Evolutionary conservation across 257 asterid species (phyloP).

Genomic region (Solanum pennellii): DNA sequence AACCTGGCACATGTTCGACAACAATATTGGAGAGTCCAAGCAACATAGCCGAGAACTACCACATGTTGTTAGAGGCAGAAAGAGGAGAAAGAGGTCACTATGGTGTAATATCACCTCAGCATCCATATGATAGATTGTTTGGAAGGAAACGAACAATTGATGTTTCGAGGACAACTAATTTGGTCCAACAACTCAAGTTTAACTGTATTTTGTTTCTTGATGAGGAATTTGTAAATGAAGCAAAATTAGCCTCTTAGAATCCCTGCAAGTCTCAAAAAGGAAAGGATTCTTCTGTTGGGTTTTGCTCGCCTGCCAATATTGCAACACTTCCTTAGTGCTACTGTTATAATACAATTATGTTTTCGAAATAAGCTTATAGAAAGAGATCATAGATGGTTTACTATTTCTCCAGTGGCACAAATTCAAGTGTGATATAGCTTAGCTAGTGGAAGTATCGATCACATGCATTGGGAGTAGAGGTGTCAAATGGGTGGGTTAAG

Average conservation of each 20-base stretch:
- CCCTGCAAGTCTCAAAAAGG: not conserved
- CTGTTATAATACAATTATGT: not conserved
- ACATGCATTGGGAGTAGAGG: not conserved
- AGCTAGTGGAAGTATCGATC: not conserved
- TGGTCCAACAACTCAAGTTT: not conserved
- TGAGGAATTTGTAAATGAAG: not conserved
- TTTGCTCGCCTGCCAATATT: not conserved
- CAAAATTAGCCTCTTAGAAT: not conserved
- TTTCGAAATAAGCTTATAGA: not conserved
- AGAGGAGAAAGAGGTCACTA: not conserved
- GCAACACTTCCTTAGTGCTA: not conserved
- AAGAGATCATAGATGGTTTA: not conserved
- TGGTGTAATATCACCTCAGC: not conserved
- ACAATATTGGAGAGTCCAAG: not conserved
- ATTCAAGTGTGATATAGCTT: not conserved
- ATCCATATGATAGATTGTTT: not conserved
- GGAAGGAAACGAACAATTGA: not conserved
- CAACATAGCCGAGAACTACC: not conserved
- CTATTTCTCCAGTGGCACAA: not conserved
- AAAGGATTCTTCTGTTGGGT: not conserved
- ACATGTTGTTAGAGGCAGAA: not conserved
- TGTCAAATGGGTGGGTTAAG: no score
- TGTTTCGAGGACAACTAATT: not conserved
- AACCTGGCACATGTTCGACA: not conserved
- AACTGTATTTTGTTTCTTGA: not conserved